These are phyloP conservation scores for Breviolum minutum DNA, from an alignment of 73 alveolate genomes.

Conservation along the genomic window DNA sequence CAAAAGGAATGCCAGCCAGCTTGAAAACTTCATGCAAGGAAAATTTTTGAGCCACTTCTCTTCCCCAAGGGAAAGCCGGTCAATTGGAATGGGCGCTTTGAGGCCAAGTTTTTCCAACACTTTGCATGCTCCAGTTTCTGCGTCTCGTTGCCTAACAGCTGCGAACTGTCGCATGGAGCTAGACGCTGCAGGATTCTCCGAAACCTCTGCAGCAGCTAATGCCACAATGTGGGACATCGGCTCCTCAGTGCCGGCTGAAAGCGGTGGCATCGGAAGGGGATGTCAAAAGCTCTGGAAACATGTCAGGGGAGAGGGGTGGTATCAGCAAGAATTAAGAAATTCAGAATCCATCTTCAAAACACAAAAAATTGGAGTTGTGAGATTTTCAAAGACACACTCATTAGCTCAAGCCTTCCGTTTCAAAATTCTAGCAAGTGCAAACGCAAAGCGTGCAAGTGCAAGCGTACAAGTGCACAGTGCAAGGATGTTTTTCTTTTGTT, in stretches of 20 bases:
- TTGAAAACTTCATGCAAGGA: background rate
- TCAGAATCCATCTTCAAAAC: too few relatives aligned
- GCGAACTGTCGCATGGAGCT: background rate
- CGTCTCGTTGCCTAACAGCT: background rate
- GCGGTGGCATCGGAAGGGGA: background rate
- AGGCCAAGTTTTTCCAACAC: background rate
- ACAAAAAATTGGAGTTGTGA: too few relatives aligned
- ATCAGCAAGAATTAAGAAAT: too few relatives aligned
- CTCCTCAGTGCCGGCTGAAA: constrained; percentile 1
- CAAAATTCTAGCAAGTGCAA: too few relatives aligned
- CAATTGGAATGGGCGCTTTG: background rate
- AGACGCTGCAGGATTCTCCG: background rate
- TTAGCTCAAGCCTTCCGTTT: too few relatives aligned
- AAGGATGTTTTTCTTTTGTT: too few relatives aligned
- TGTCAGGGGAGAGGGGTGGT: too few relatives aligned
- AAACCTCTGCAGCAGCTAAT: background rate
- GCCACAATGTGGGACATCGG: background rate
- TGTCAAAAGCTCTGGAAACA: background rate
- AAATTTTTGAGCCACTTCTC: background rate
- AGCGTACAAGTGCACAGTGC: too few relatives aligned
- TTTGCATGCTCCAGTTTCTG: background rate
- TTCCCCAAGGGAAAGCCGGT: background rate
- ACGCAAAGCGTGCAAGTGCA: too few relatives aligned
- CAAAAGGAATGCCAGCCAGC: background rate
- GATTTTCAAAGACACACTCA: too few relatives aligned